These are phyloP conservation scores for Capsella rubella DNA, from an alignment of 441 rosid species.

Conservation along the genomic window DNA sequence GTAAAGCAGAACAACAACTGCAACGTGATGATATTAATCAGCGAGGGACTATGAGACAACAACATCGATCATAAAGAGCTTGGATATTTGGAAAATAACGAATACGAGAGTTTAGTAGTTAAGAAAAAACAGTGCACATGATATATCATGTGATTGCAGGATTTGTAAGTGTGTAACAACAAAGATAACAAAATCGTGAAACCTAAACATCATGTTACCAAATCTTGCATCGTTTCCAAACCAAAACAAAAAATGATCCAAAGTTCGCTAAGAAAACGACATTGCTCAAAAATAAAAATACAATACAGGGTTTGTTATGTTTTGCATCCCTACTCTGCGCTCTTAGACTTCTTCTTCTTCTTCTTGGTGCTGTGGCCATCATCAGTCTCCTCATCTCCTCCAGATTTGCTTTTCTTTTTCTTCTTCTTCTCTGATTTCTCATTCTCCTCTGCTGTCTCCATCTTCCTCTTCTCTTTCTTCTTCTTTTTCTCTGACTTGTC, in stretches of 20 bases:
- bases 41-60: too few species aligned
- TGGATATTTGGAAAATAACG: too few species aligned
- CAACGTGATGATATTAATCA: too few species aligned
- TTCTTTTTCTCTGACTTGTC: slow-evolving; percentile 46
- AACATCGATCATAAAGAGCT: too few species aligned
- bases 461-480: slow-evolving; percentile 47
- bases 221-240: slow-evolving; percentile 18
- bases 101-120: too few species aligned
- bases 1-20: too few species aligned
- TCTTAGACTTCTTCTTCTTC: slow-evolving; percentile 46
- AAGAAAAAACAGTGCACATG: too few species aligned
- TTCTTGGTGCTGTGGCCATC: slow-evolving; percentile 43
- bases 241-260: slow-evolving; percentile 27
- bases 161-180: background rate
- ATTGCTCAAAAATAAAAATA: slow-evolving; percentile 12
- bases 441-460: slow-evolving; percentile 32
- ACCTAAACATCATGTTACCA: slow-evolving; percentile 11
- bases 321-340: slow-evolving; percentile 39
- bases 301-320: slow-evolving; percentile 30
- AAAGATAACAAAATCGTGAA: background rate
- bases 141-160: background rate
- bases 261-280: slow-evolving; percentile 3
- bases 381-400: slow-evolving; percentile 38
- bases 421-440: slow-evolving; percentile 45
- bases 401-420: slow-evolving; percentile 44